These are phyloP conservation scores for Phylloporus sp. DNA, from an alignment of 768 basidiomycete species.

Conservation along the genomic window DNA sequence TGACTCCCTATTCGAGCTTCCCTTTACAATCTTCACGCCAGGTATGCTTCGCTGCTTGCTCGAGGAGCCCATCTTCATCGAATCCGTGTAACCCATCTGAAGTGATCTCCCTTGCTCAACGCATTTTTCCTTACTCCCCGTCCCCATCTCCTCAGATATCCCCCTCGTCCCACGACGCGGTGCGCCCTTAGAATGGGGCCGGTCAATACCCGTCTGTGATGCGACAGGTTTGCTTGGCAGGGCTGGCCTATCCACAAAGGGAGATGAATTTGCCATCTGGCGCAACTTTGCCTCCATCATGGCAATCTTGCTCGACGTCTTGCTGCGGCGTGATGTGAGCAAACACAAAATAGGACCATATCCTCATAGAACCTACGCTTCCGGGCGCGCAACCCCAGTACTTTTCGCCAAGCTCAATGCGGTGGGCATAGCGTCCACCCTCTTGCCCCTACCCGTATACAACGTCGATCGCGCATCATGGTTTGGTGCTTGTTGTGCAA, in stretches of 20 bases:
- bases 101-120: neutral
- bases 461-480: slow-evolving; percentile 28
- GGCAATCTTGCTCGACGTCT: slow-evolving; percentile 87
- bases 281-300: slow-evolving; percentile 93
- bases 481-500: slow-evolving; percentile 78
- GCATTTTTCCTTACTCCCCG: slow-evolving; percentile 1
- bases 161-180: neutral
- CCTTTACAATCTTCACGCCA: slow-evolving; percentile 32
- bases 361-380: slow-evolving; percentile 38
- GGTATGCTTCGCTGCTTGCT: slow-evolving; percentile 29
- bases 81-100: slow-evolving; percentile 5
- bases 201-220: neutral
- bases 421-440: slow-evolving; percentile 70
- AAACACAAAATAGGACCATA: slow-evolving; percentile 1
- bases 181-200: slow-evolving; percentile 1
- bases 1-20: slow-evolving; percentile 13
- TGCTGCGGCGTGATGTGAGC: slow-evolving; percentile 30
- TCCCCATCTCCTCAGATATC: neutral
- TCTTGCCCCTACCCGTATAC: slow-evolving; percentile 35
- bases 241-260: slow-evolving; percentile 18
- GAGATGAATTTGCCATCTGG: slow-evolving; percentile 53
- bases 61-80: slow-evolving; percentile 9
- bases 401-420: slow-evolving; percentile 86
- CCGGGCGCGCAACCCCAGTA: slow-evolving; percentile 44
- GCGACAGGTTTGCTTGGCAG: slow-evolving; percentile 22